Evolutionary conservation across 306 rosid genomes (phyloP), one percentile per base, ranked within the genome.

Genomic region (Alnus rubra): DNA sequence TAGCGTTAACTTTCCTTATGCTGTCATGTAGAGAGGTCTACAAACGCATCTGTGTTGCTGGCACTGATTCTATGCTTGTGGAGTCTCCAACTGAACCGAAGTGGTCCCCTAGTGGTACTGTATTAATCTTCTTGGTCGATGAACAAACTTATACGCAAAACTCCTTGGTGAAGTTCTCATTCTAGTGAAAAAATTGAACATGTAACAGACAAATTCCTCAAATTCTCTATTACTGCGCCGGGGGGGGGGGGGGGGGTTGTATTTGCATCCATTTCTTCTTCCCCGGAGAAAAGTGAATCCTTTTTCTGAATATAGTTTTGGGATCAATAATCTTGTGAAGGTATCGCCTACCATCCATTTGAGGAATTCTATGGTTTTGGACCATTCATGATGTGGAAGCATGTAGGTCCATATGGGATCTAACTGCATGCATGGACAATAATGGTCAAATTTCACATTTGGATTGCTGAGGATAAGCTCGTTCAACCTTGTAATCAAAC

Each of bases 21-120:
- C 65, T 85, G n/a, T 60, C 52, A 63, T 76, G 86, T 90, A 95
- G 98, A 74, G 93, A 91, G 76, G 80, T 93, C 73, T 35, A 63
- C 69, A 91, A 91, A 80, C 87, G 89, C 69, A 78, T 87, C 51
- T 86, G 93, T 80, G 84, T 93, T 79, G 92, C 96, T 83, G 97
- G 99, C 30, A 62, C 65, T 65, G 93, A 95, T 87, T 83, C 94
- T 67, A 74, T 74, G 15, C 59, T 87, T 64, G 89, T 91, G 85
- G 99, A 93, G 86, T 91, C 99, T 72, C 92, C 98, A 78, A 86
- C 88, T 65, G 99, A 91, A 90, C 99, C 99, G 42, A 93, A 93
- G 93, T 96, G 99, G 99, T 93, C 99, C 35, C 76, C 97, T 23
- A 64, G 75, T 75, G 99, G 99, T 95, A 87, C 53, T 52, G 2